Evolutionary conservation across 1,284 basidiomycete species (phyloP).

Genomic region (Boletellus deceptivus): DNA sequence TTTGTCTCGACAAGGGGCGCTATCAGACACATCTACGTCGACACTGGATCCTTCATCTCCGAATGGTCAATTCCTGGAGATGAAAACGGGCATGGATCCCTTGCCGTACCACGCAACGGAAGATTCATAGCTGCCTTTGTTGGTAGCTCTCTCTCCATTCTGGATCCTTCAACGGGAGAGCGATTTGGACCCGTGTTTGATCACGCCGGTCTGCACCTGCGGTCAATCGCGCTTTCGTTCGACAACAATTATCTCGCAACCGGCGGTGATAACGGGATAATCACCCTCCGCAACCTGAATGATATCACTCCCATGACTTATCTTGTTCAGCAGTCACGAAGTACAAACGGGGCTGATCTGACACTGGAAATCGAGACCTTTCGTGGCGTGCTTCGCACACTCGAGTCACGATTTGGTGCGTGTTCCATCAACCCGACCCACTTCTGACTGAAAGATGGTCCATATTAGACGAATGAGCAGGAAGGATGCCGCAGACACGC

Average conservation of each 20-base stretch:
- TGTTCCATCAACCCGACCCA: background rate
- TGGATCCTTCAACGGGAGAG: background rate
- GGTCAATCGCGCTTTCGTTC: background rate
- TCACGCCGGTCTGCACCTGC: background rate
- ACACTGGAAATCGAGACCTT: background rate
- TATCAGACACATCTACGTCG: background rate
- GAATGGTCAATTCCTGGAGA: background rate
- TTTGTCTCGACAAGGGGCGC: background rate
- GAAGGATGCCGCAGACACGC: background rate
- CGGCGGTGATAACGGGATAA: background rate
- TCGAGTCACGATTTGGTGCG: background rate
- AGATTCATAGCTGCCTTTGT: background rate
- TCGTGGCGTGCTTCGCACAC: background rate
- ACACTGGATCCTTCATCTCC: background rate
- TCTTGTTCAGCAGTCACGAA: background rate
- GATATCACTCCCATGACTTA: background rate
- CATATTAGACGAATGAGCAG: background rate
- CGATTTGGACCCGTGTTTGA: background rate
- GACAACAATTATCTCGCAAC: background rate
- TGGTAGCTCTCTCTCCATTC: background rate
- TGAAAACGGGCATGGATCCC: background rate
- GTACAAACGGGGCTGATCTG: no score
- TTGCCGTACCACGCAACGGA: background rate
- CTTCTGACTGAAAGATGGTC: background rate
- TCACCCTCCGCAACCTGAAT: background rate